phyloP scores from a whole-genome alignment of 2,329 filamentous ascomycete genomes.

The Fusarium stilboides region DNA sequence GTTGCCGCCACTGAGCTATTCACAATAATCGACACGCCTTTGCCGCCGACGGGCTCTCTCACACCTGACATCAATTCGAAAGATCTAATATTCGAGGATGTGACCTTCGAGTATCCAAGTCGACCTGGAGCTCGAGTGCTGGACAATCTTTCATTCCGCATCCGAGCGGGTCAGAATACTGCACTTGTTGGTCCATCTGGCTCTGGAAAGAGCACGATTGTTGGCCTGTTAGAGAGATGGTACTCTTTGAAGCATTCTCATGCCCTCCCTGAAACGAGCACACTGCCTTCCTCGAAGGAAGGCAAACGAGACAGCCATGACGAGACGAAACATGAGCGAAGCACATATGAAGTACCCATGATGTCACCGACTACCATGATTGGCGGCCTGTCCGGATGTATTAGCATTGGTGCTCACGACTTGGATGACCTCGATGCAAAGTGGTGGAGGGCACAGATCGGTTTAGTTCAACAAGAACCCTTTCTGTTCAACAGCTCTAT shows the following conservation, averaged over 20 bases:
- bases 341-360: background rate
- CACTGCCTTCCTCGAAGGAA: background rate
- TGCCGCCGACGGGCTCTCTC: constrained; percentile 36
- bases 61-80: constrained; percentile 45
- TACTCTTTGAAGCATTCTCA: constrained; percentile 57
- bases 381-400: constrained; percentile 14
- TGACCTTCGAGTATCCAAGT: constrained; percentile 38
- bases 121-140: constrained; percentile 36
- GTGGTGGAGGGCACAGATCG: constrained; percentile 36
- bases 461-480: constrained; percentile 68
- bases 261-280: constrained; percentile 10
- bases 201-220: constrained; percentile 78
- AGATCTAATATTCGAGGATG: constrained; percentile 63
- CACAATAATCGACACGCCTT: constrained; percentile 46
- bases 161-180: constrained; percentile 73
- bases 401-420: constrained; percentile 17
- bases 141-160: constrained; percentile 66
- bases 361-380: background rate
- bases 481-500: constrained; percentile 67
- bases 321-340: constrained; percentile 34
- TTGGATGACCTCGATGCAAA: constrained; percentile 29
- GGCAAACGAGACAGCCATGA: background rate
- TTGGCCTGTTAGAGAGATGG: constrained; percentile 77
- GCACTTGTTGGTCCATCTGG: constrained; percentile 79
- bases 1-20: constrained; percentile 49